Percentiles rank a stretch among this genome's conserved stretches.
Conservation (phyloP, 352 stramenopile species). For the Halophytophthora polymorphica region DNA sequence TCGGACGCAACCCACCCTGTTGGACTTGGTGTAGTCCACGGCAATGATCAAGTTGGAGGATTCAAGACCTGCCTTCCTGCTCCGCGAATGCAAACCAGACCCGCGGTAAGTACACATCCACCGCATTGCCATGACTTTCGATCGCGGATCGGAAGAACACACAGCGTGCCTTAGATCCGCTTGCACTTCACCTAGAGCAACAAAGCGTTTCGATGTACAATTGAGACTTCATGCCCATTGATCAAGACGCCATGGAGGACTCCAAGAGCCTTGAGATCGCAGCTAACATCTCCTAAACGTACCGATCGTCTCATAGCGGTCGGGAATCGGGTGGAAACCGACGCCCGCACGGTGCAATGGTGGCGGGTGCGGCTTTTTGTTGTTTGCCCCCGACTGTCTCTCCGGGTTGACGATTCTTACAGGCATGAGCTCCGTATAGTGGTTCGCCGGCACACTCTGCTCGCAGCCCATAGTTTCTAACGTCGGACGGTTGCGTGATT, state of each 20-base stretch:
- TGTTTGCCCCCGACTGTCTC: background rate
- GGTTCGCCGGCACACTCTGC: no score
- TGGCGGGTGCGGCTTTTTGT: no score
- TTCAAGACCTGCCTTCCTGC: conserved; percentile 26
- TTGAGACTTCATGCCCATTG: no score
- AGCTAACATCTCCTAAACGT: no score
- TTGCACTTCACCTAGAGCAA: conserved; percentile 1
- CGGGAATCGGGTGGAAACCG: conserved; percentile 32
- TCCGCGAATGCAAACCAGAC: no score
- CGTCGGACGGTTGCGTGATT: no score
- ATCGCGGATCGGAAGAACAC: no score
- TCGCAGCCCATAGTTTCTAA: no score
- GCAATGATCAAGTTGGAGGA: conserved; percentile 50
- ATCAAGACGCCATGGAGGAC: background rate
- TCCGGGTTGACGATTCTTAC: background rate
- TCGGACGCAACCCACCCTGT: conserved; percentile 32
- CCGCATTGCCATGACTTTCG: no score
- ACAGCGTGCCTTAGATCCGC: conserved; percentile 1
- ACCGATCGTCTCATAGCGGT: conserved; percentile 8
- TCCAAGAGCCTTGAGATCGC: background rate
- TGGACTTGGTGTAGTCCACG: conserved; percentile 72
- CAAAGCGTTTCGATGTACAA: no score
- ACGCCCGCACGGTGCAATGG: no score
- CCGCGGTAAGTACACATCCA: no score
- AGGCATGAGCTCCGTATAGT: background rate